Evolutionary conservation across 2,329 filamentous ascomycete genomes (phyloP).

Genomic region (Cladosporium phlei): DNA sequence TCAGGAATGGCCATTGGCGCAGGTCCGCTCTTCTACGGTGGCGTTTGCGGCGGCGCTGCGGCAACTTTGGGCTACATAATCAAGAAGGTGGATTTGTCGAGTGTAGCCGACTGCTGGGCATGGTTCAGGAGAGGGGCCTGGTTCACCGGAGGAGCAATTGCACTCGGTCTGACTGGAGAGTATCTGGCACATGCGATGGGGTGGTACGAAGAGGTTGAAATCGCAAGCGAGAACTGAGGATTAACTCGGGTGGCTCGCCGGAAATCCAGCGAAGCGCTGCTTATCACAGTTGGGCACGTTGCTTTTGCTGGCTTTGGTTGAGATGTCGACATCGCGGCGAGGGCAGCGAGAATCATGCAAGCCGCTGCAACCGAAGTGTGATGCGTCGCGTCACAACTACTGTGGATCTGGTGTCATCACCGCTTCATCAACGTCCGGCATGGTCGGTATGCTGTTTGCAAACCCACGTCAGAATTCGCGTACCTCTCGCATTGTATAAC

Average conservation of each 20-base stretch:
- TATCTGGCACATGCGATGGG: conserved; percentile 36
- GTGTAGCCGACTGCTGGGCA: conserved; percentile 57
- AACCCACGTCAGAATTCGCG: too few relatives aligned
- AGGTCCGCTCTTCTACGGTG: conserved; percentile 55
- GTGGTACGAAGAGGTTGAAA: conserved; percentile 12
- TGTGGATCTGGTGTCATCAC: conserved; percentile 7
- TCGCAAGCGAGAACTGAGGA: too few relatives aligned
- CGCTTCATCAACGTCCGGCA: background rate
- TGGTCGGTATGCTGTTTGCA: conserved; percentile 2
- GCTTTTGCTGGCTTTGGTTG: too few relatives aligned
- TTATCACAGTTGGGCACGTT: too few relatives aligned
- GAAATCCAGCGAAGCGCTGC: too few relatives aligned
- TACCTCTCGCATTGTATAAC: background rate
- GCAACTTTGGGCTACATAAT: conserved; percentile 56
- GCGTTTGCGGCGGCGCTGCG: conserved; percentile 54
- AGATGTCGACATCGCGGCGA: too few relatives aligned
- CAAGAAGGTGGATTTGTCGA: conserved; percentile 53
- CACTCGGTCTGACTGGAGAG: conserved; percentile 51
- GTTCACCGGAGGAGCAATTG: conserved; percentile 57
- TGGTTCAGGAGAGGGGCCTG: conserved; percentile 61
- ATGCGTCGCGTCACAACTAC: conserved; percentile 4
- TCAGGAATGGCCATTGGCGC: conserved; percentile 61
- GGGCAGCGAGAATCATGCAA: too few relatives aligned
- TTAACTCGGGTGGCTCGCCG: too few relatives aligned
- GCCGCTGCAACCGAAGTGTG: too few relatives aligned